These are phyloP conservation scores for Apiospora malaysiana DNA, from an alignment of 2,329 filamentous ascomycete species.

Conservation along the genomic window DNA sequence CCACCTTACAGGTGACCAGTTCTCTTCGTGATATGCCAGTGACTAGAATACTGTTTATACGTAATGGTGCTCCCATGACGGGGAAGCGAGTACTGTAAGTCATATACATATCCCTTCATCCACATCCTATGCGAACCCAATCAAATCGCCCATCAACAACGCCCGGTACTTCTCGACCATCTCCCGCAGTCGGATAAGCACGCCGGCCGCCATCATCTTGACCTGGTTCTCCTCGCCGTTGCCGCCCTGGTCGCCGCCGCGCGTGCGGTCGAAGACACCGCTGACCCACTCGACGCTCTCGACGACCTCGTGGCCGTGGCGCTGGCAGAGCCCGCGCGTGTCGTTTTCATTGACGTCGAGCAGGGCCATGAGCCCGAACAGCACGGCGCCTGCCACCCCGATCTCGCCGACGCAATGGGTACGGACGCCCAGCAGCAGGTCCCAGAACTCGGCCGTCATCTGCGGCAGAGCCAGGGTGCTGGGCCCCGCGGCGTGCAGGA, in stretches of 20 bases:
- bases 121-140: slow-evolving; percentile 42
- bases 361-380: slow-evolving; percentile 80
- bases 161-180: slow-evolving; percentile 82
- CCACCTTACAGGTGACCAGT: not conserved
- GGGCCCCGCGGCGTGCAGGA: slow-evolving; percentile 84
- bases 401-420: slow-evolving; percentile 64
- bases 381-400: slow-evolving; percentile 72
- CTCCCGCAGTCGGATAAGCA: slow-evolving; percentile 79
- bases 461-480: slow-evolving; percentile 76
- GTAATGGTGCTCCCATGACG: not conserved
- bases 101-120: not conserved
- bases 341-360: slow-evolving; percentile 82
- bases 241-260: slow-evolving; percentile 52
- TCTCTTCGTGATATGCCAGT: not conserved
- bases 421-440: slow-evolving; percentile 75
- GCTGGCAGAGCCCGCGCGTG: slow-evolving; percentile 73
- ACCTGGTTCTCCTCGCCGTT: slow-evolving; percentile 77
- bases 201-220: slow-evolving; percentile 77
- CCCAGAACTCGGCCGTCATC: slow-evolving; percentile 85
- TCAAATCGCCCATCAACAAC: slow-evolving; percentile 74
- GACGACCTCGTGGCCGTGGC: slow-evolving; percentile 76
- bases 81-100: not conserved
- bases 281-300: slow-evolving; percentile 90
- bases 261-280: slow-evolving; percentile 70
- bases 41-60: not conserved